Percentiles rank a stretch among this genome's conserved stretches.
Evolutionary conservation across 2,329 filamentous ascomycete genomes (phyloP).

Genomic region (Hawksworthiomyces lignivorus): DNA sequence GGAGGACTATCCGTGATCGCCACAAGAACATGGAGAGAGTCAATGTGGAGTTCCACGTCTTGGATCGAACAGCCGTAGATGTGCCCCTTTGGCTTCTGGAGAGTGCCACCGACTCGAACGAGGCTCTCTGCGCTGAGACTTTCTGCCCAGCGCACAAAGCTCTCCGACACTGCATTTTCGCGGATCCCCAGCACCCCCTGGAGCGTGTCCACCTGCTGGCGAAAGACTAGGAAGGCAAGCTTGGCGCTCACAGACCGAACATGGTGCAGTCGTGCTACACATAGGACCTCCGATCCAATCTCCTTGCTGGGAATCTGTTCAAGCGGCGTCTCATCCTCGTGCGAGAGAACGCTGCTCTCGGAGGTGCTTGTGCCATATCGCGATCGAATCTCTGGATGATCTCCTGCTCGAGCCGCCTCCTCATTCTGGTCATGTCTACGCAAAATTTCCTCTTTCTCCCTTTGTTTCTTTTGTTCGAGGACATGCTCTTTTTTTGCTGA

Average conservation of each 20-base stretch:
- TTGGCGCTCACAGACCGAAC: constrained; percentile 74
- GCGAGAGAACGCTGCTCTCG: constrained; percentile 14
- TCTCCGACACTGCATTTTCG: constrained; percentile 54
- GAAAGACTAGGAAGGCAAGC: constrained; percentile 77
- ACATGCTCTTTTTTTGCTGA: constrained; percentile 25
- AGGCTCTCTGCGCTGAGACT: constrained; percentile 72
- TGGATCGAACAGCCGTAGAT: constrained; percentile 70
- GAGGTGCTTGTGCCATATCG: constrained; percentile 22
- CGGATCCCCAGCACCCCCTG: constrained; percentile 64
- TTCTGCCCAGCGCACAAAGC: constrained; percentile 83
- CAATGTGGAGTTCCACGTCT: constrained; percentile 66
- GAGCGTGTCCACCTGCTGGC: constrained; percentile 74
- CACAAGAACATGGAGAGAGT: constrained; percentile 44
- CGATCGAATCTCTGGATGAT: constrained; percentile 22
- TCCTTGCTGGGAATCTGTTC: constrained; percentile 16
- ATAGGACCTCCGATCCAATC: constrained; percentile 52
- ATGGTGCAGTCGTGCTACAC: constrained; percentile 69
- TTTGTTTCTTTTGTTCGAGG: constrained; percentile 26
- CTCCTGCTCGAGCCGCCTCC: constrained; percentile 20
- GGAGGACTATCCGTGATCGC: constrained; percentile 39
- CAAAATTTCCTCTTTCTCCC: constrained; percentile 23
- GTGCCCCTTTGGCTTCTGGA: constrained; percentile 66
- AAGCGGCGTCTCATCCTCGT: constrained; percentile 15
- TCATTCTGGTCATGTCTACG: constrained; percentile 28
- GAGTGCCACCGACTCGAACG: constrained; percentile 64